phyloP scores from a whole-genome alignment of 2,329 filamentous ascomycete genomes.

The Fusarium clavum region DNA sequence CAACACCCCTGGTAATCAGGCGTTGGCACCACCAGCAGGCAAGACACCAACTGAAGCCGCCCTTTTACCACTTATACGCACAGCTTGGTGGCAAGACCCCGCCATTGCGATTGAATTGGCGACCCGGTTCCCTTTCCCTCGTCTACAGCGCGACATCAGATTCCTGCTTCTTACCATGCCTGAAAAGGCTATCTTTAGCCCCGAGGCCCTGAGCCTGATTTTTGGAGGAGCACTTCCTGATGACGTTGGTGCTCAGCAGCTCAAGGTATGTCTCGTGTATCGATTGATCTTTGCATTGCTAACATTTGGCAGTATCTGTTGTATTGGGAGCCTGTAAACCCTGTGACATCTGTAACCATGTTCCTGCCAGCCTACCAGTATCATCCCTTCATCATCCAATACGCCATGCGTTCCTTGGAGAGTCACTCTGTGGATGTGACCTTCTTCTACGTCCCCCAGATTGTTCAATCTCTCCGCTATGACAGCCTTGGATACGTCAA shows the following conservation, averaged over 20 bases:
- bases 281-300: conserved; percentile 17
- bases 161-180: conserved; percentile 85
- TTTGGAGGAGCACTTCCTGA: conserved; percentile 79
- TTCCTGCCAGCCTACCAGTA: conserved; percentile 92
- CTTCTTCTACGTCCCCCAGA: conserved; percentile 99
- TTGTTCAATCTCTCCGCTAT: conserved; percentile 94
- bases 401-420: conserved; percentile 94
- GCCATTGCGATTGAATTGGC: conserved; percentile 88
- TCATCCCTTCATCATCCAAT: conserved; percentile 93
- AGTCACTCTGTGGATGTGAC: conserved; percentile 96
- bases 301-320: conserved; percentile 75
- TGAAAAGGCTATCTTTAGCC: conserved; percentile 81
- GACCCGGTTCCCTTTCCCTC: conserved; percentile 80
- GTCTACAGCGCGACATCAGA: conserved; percentile 80
- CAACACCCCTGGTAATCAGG: conserved; percentile 61
- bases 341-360: conserved; percentile 91
- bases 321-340: conserved; percentile 93
- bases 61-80: conserved; percentile 74
- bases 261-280: conserved; percentile 70
- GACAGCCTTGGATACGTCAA: conserved; percentile 95
- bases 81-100: conserved; percentile 89
- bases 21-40: conserved; percentile 55
- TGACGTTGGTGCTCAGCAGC: conserved; percentile 82
- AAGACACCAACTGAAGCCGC: conserved; percentile 58
- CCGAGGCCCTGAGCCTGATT: conserved; percentile 85